phyloP scores from a whole-genome alignment of 1,284 basidiomycete species.

The Moniliella sp. region DNA sequence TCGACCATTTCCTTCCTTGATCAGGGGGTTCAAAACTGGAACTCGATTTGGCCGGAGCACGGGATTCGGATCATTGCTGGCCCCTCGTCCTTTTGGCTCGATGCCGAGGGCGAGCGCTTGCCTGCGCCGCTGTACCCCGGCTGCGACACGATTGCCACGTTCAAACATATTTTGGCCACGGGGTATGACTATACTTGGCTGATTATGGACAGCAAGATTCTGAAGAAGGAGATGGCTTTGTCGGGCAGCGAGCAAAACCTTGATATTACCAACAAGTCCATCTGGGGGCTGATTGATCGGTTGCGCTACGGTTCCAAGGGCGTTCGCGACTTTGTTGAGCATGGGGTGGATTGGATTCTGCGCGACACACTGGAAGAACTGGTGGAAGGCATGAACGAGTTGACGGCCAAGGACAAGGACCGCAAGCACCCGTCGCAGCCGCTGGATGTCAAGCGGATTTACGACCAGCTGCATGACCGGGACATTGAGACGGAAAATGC shows the following conservation, averaged over 20 bases:
- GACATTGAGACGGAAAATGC: slow-evolving; percentile 3
- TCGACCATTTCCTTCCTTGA: background rate
- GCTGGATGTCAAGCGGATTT: slow-evolving; percentile 1
- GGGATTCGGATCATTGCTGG: slow-evolving; percentile 7
- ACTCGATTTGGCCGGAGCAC: slow-evolving; percentile 7
- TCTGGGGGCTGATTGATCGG: slow-evolving; percentile 1
- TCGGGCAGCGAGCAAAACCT: slow-evolving; percentile 7
- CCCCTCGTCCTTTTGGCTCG: slow-evolving; percentile 6
- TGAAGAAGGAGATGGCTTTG: slow-evolving; percentile 5
- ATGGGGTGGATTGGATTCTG: slow-evolving; percentile 4
- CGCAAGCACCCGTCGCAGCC: slow-evolving; percentile 1
- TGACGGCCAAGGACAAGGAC: slow-evolving; percentile 1
- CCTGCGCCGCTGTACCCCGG: slow-evolving; percentile 5
- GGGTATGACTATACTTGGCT: slow-evolving; percentile 7
- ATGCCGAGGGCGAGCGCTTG: slow-evolving; percentile 6
- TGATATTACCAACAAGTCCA: slow-evolving; percentile 4
- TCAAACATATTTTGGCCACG: slow-evolving; percentile 5
- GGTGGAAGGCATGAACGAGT: slow-evolving; percentile 6
- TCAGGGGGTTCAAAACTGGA: slow-evolving; percentile 4
- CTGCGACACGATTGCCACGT: slow-evolving; percentile 5
- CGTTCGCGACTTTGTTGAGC: slow-evolving; percentile 4
- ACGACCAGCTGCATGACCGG: slow-evolving; percentile 2
- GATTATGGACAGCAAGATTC: slow-evolving; percentile 4
- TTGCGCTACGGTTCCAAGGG: slow-evolving; percentile 4
- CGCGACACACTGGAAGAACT: slow-evolving; percentile 3